Base-by-base conservation (phyloP, 306 rosid species). In the Prunus campanulata region DNA sequence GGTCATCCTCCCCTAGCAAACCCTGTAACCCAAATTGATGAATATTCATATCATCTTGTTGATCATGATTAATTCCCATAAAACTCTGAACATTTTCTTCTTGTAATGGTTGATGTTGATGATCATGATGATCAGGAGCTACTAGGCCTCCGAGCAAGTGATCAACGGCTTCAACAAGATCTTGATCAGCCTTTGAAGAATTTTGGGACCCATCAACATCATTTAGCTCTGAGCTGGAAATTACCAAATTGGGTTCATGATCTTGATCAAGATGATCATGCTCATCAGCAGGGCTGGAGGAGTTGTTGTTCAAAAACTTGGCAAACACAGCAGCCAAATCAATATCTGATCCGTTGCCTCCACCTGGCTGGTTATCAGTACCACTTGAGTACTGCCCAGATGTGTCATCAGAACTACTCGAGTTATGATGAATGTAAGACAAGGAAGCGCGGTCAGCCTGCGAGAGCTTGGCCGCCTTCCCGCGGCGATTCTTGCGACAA, bases 291-390 rank as follows among this genome's bases (percentile, higher is more conserved):
- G 44, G 44, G 27, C 6, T 62, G 18, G 57, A 1, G 8, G 83
- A 49, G 25, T 82, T 76, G 25, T 85, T 85, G 86, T 83, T 85
- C 85, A 94, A 74, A 85, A 85, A 94, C 10, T 85, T 83, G 0
- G 97, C 96, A 14, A 94, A 94, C 16, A 94, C 98, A 0, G 71
- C 80, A 0, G 98, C 96, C 70, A 94, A 81, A 74, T 94, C 97
- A 39, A 94, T 92, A 30, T 86, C 91, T 4, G 90, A 70, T 5
- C 54, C 88, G 3, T 10, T 64, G 20, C 81, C 12, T 25, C 79
- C 70, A 12, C 29, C 25, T 0, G 82, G 71, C 19, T 73, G 56
- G 15, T 14, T 60, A 5, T 25, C 25, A 2, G 18, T 48, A 19
- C 24, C 47, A 57, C 30, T 66, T 42, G 85, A 78, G 24, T 19